Base-by-base conservation (phyloP, 768 basidiomycete species). In the Podaxis carcinomalis region DNA sequence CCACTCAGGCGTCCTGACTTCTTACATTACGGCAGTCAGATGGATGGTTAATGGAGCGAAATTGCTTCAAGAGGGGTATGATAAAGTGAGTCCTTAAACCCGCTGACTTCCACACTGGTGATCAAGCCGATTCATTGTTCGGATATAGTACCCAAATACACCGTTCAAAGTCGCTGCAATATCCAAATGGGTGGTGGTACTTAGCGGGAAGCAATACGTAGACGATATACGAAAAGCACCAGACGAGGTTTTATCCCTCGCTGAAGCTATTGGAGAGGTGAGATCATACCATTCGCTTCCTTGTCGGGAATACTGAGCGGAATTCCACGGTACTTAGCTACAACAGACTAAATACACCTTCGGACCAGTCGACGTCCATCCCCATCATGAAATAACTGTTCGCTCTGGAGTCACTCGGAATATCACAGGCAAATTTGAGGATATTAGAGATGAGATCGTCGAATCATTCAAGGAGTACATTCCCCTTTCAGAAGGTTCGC, bases 371-470 rank as follows among this genome's bases (percentile, higher is more conserved):
- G 40, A 62, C 7, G 35, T 68, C 7, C 70, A 74, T 46, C 69
- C 66, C 2, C 75, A 72, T 52, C 76, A 78, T 40, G 50, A 72
- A 9, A 56, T 67, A 2, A 68, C 75, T 5, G 67, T 79, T 25
- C 71, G 69, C 2, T 66, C 68, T 0, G 63, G 68, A 14, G 63
- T 79, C 37, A 77, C 77, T 5, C 68, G 80, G 7, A 78, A 76
- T 51, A 68, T 83, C 5, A 73, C 68, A 0, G 59, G 55, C 1
- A 62, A 77, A 2, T 78, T 77, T 60, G 71, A 75, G 0, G 73
- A 75, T 19, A 66, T 86, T 13, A 73, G 71, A 7, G 76, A 81
- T 19, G 85, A 87, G 61, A 69, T 83, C 25, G 47, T 66, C 1
- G 56, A 68, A 0, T 72, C 83, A 0, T 78, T 83, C 53, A 64